phyloP scores from a whole-genome alignment of 768 basidiomycete species.

The Flagelloscypha sp. region DNA sequence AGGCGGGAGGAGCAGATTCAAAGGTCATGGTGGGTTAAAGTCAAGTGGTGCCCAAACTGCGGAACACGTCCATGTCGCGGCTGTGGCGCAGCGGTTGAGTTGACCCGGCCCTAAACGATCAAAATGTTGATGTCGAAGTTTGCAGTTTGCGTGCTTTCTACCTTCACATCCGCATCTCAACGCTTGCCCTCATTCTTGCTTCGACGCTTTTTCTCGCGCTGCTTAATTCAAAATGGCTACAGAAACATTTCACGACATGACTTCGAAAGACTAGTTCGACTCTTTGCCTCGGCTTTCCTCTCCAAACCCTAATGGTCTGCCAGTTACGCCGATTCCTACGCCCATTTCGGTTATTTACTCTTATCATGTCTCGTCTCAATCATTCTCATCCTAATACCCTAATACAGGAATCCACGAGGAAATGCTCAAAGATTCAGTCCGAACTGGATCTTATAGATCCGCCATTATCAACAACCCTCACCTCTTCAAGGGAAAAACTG shows the following conservation, averaged over 20 bases:
- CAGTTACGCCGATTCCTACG: conserved; percentile 94
- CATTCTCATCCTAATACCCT: conserved; percentile 5
- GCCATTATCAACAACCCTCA: conserved; percentile 93
- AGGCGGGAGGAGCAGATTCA: no score
- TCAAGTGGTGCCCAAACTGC: no score
- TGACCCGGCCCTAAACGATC: no score
- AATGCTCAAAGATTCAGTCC: conserved; percentile 96
- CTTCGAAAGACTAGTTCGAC: conserved; percentile 82
- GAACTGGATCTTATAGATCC: conserved; percentile 90
- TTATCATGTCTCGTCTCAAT: conserved; percentile 5
- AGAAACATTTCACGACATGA: conserved; percentile 45
- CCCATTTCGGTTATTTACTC: conserved; percentile 70
- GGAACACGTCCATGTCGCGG: no score
- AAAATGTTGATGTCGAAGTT: no score
- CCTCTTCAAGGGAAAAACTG: conserved; percentile 94
- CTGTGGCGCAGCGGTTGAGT: no score
- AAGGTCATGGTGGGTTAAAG: no score
- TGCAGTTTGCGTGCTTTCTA: no score
- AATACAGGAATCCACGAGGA: conserved; percentile 90
- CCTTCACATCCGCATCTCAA: no score
- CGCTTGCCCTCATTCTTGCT: conserved; percentile 5
- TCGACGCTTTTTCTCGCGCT: conserved; percentile 1
- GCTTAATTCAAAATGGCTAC: conserved; percentile 2
- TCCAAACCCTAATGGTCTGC: conserved; percentile 6
- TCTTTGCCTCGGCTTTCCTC: conserved; percentile 23